Evolutionary conservation across 2,329 filamentous ascomycete genomes (phyloP).

Genomic region (Aspergillus puulaauensis): DNA sequence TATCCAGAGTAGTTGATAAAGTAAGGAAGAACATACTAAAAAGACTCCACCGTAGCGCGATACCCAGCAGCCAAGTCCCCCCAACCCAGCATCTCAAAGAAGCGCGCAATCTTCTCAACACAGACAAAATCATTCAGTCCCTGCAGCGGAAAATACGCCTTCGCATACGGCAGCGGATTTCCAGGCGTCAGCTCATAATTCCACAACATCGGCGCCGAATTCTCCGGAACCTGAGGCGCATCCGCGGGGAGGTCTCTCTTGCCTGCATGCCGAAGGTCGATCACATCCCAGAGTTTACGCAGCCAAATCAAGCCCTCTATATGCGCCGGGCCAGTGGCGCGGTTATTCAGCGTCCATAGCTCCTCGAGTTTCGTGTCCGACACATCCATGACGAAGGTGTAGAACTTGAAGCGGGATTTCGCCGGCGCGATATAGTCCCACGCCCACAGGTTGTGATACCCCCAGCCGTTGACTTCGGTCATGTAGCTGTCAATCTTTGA

Average conservation of each 20-base stretch:
- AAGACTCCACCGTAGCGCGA: background rate
- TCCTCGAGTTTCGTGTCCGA: background rate
- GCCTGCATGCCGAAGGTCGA: background rate
- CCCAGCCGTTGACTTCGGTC: background rate
- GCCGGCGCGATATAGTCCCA: background rate
- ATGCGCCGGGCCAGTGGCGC: background rate
- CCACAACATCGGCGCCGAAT: background rate
- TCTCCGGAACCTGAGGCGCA: background rate
- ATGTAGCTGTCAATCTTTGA: background rate
- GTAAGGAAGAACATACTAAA: background rate
- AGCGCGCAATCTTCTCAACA: background rate
- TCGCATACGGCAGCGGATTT: background rate
- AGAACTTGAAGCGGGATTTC: background rate
- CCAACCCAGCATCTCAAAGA: constrained; percentile 4
- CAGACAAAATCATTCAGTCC: constrained; percentile 1
- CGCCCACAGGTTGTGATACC: background rate
- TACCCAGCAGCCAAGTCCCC: background rate
- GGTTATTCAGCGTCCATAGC: background rate
- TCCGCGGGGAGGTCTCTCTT: background rate
- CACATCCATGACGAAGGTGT: background rate
- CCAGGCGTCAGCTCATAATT: constrained; percentile 4
- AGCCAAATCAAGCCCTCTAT: background rate
- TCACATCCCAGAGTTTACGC: background rate
- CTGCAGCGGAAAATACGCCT: constrained; percentile 3
- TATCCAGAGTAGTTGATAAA: too few species aligned